phyloP scores from a whole-genome alignment of 805 yeast species.

The Candida nemodendra region DNA sequence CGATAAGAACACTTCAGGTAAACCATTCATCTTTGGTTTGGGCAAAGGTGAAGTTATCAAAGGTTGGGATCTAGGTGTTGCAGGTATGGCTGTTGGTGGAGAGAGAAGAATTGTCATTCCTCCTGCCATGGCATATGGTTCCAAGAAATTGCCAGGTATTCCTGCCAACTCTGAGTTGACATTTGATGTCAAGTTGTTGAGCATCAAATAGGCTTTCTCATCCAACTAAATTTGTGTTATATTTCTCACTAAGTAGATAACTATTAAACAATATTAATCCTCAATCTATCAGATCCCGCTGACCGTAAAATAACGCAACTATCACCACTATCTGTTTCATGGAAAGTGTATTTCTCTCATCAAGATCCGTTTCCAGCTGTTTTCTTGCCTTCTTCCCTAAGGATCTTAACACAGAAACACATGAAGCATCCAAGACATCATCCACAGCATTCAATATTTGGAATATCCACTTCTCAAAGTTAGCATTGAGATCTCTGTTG shows the following conservation, averaged over 20 bases:
- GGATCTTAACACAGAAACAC: slow-evolving; percentile 40
- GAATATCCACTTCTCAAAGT: slow-evolving; percentile 40
- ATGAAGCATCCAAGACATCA: slow-evolving; percentile 35
- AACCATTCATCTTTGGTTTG: slow-evolving; percentile 86
- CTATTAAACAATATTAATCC: not conserved
- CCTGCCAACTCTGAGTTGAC: slow-evolving; percentile 97
- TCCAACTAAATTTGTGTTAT: not conserved
- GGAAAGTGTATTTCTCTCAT: slow-evolving; percentile 15
- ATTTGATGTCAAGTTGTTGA: slow-evolving; percentile 91
- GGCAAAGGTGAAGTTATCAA: slow-evolving; percentile 98
- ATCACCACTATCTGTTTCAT: slow-evolving; percentile 21
- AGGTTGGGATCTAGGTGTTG: slow-evolving; percentile 98
- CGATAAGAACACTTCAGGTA: slow-evolving; percentile 96
- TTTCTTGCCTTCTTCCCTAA: slow-evolving; percentile 38
- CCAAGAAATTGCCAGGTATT: slow-evolving; percentile 90
- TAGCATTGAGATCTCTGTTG: slow-evolving; percentile 29
- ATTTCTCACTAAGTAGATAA: not conserved
- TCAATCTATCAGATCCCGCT: slow-evolving; percentile 23
- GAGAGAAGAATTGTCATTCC: slow-evolving; percentile 98
- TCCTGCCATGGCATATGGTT: slow-evolving; percentile 95
- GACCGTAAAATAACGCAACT: slow-evolving; percentile 25
- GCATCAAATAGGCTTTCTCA: slow-evolving; percentile 59
- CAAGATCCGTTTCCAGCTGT: slow-evolving; percentile 21
- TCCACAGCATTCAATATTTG: slow-evolving; percentile 40
- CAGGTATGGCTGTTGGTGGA: slow-evolving; percentile 98